Evolutionary conservation across 2,329 filamentous ascomycete genomes (phyloP).

Genomic region (Colletotrichum somersetense): DNA sequence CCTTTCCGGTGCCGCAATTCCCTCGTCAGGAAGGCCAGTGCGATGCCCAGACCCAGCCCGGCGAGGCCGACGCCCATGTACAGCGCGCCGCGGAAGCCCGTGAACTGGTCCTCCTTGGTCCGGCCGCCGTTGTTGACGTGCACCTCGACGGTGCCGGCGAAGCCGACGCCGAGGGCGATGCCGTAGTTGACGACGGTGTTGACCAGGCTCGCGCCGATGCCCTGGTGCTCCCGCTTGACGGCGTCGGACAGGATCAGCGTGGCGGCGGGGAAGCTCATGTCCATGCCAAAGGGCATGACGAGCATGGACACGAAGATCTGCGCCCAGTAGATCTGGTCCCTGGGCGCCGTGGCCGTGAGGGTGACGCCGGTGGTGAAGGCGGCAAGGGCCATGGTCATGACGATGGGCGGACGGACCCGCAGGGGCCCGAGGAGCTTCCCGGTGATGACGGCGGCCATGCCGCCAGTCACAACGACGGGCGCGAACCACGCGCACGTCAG

Average conservation of each 20-base stretch:
- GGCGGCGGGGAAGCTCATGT: conserved; percentile 75
- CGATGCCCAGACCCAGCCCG: conserved; percentile 25
- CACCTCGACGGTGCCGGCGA: conserved; percentile 73
- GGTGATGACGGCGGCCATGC: conserved; percentile 59
- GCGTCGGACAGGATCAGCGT: conserved; percentile 70
- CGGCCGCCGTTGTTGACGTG: conserved; percentile 47
- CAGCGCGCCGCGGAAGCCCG: conserved; percentile 54
- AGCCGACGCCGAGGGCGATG: conserved; percentile 74
- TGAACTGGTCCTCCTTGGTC: conserved; percentile 46
- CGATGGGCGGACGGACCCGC: conserved; percentile 52
- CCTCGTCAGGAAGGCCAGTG: conserved; percentile 30
- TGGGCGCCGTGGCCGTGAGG: conserved; percentile 62
- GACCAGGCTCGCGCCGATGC: conserved; percentile 66
- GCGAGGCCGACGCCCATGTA: conserved; percentile 57
- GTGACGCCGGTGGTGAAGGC: conserved; percentile 59
- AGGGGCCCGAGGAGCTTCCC: conserved; percentile 56
- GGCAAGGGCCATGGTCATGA: conserved; percentile 60
- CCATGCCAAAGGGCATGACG: conserved; percentile 73
- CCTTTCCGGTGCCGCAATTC: conserved; percentile 33
- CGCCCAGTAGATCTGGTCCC: conserved; percentile 72
- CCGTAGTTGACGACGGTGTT: conserved; percentile 77
- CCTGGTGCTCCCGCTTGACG: conserved; percentile 60
- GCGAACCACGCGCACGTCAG: conserved; percentile 59
- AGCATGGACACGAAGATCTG: conserved; percentile 71
- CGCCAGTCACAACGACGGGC: conserved; percentile 59